These are phyloP conservation scores for Leccinum solheimii DNA, from an alignment of 1,284 basidiomycete species.

Conservation along the genomic window DNA sequence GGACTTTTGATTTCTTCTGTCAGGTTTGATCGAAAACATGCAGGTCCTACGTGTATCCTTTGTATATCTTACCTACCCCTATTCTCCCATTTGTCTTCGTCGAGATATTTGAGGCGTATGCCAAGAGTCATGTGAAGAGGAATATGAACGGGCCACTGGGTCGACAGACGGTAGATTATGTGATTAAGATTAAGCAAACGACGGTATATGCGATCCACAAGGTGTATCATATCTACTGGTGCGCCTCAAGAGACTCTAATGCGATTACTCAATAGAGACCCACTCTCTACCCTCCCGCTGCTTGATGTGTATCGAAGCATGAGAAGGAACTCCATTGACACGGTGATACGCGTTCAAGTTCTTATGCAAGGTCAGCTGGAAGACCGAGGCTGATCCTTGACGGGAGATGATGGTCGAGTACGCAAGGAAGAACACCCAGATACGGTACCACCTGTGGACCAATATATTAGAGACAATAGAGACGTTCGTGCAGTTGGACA, in stretches of 20 bases:
- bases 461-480: background rate
- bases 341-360: constrained; percentile 95
- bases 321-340: constrained; percentile 75
- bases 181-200: constrained; percentile 33
- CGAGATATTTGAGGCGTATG: background rate
- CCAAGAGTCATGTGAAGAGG: background rate
- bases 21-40: background rate
- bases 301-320: constrained; percentile 69
- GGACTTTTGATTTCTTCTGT: background rate
- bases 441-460: constrained; percentile 66
- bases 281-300: constrained; percentile 32
- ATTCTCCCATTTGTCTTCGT: background rate
- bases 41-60: background rate
- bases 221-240: constrained; percentile 15
- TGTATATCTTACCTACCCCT: background rate
- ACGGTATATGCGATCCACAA: constrained; percentile 22
- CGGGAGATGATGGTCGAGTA: constrained; percentile 74
- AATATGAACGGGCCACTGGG: too few relatives aligned
- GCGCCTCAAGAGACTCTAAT: background rate
- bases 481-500: too few relatives aligned
- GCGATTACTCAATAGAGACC: constrained; percentile 26
- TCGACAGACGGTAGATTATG: background rate
- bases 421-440: constrained; percentile 91
- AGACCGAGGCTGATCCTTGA: constrained; percentile 86
- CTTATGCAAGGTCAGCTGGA: constrained; percentile 97